Evolutionary conservation across 2,329 filamentous ascomycete genomes (phyloP), one percentile per base, ranked within the genome.

Genomic region (Botrytis squamosa): DNA sequence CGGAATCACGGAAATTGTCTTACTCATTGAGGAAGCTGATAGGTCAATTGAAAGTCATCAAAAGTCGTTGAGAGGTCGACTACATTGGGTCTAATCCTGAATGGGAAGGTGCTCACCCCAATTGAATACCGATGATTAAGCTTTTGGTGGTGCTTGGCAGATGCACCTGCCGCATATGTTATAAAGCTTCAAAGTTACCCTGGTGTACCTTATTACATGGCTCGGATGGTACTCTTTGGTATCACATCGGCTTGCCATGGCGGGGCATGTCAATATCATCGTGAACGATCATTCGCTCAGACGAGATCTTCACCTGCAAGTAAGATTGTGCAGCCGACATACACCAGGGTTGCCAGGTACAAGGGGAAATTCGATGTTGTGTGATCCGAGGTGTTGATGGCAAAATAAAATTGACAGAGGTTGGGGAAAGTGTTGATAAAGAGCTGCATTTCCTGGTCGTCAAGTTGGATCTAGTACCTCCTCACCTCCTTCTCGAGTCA

Each of bases 161-260:
- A 64, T 64, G 25, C 38, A 64, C 62, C 62, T 64, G 62, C 62
- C 62, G 25, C 25, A 64, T 64, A n/a, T 64, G 38, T 42, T 33
- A 29, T 44, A 29, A 64, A 64, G 69, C 42, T 40, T 29, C 8
- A 42, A 44, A 64, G 60, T 25, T 44, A 64, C 38, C 60, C 25
- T 64, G 60, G 20, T 1, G 14, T 20, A 42, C 36, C 4, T 64
- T 22, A 57, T 9, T 8, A 18, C 14, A 57, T 29, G 52, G n/a
- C 52, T 57, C 52, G 52, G 60, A 64, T 42, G 60, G 29, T 64
- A 29, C 52, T 33, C 14, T 57, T 57, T 57, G 38, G 38, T 64
- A 16, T 29, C 40, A 44, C 62, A 44, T 44, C 62, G 38, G 62
- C 62, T 29, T 42, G 38, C 18, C n/a, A 20, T 29, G 22, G 65